phyloP scores from a whole-genome alignment of 176 grass and related monocot species.

The Oryza brachyantha region DNA sequence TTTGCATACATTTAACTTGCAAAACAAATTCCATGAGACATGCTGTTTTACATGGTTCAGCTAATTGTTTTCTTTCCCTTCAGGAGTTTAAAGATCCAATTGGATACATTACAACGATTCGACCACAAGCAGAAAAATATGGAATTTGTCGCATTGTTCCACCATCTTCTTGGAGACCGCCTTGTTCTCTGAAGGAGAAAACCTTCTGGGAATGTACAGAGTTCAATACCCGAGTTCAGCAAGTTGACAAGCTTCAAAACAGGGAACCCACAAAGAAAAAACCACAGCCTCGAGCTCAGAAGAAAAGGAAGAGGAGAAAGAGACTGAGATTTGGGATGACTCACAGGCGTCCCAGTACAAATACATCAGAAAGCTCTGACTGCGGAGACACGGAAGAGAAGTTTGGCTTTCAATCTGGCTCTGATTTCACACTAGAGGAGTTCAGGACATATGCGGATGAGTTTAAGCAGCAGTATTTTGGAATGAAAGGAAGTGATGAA shows the following conservation, averaged over 20 bases:
- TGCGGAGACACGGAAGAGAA: conserved; percentile 64
- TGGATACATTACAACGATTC: conserved; percentile 70
- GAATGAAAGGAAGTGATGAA: conserved; percentile 49
- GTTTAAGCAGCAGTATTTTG: conserved; percentile 83
- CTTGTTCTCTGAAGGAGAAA: conserved; percentile 69
- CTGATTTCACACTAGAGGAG: conserved; percentile 74
- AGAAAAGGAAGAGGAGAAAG: conserved; percentile 77
- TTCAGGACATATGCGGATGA: conserved; percentile 68
- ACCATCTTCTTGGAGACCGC: conserved; percentile 71
- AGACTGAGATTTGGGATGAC: conserved; percentile 85
- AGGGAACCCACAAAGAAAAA: conserved; percentile 68
- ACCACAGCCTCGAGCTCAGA: conserved; percentile 55
- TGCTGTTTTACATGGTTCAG: neutral
- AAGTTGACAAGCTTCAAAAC: conserved; percentile 98
- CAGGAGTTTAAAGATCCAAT: conserved; percentile 96
- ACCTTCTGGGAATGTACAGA: conserved; percentile 59
- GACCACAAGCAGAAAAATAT: conserved; percentile 66
- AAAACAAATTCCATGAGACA: conserved; percentile 12
- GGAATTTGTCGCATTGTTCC: conserved; percentile 94
- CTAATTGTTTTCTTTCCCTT: conserved; percentile 34
- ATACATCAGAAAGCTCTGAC: conserved; percentile 47
- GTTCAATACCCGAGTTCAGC: conserved; percentile 89
- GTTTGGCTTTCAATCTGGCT: conserved; percentile 95
- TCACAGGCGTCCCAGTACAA: conserved; percentile 46
- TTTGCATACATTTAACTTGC: conserved; percentile 28